Evolutionary conservation across 345 rosid species (phyloP), one percentile per base, ranked within the genome.

Genomic region (Excoecaria cochinchinensis): DNA sequence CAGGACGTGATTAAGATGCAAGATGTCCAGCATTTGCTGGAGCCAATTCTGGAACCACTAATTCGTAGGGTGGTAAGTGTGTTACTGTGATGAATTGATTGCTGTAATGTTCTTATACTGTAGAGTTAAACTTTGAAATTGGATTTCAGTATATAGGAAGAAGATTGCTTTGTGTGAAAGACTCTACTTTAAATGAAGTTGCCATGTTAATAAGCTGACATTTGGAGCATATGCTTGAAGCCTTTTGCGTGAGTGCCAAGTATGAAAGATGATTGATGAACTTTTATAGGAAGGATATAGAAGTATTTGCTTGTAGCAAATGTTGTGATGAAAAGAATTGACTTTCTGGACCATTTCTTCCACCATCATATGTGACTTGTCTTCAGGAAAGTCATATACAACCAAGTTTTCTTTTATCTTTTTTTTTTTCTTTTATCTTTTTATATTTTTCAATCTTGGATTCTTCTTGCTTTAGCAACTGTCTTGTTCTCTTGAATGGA

Each of bases 1-100:
- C 91, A 90, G 79, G 98, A 93, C 78, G 97, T 89, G 76, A 89
- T 95, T 87, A 89, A 87, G 84, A 77, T 86, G 83, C 89, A 86
- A 63, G 85, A 94, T 12, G 86, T 91, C 73, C 88, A 91, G 78
- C 88, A 85, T 76, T 79, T 86, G 73, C 87, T 95, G 77, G 99
- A 91, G 85, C 97, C 95, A 8, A 85, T 87, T 88, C 83, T 95
- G 55, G 99, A 92, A 87, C 99, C 99, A 10, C 83, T 95, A 82
- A 89, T 95, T 73, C 97, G 99, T 51, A 88, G 89, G 81, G 99
- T 95, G 97, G 99, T 95, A 86, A 9, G 94, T 77, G 46, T 69
- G 46, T 61, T 69, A 16, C 56, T 47, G 48, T 68, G 8, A 47
- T 70, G 38, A 70, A 25, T 61, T 48, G 38, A 24, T 60, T 60